Percentiles rank a stretch among this genome's conserved stretches.
Evolutionary conservation across 495 filamentous ascomycete genomes (phyloP).

Genomic region (Glarea lozoyensis): DNA sequence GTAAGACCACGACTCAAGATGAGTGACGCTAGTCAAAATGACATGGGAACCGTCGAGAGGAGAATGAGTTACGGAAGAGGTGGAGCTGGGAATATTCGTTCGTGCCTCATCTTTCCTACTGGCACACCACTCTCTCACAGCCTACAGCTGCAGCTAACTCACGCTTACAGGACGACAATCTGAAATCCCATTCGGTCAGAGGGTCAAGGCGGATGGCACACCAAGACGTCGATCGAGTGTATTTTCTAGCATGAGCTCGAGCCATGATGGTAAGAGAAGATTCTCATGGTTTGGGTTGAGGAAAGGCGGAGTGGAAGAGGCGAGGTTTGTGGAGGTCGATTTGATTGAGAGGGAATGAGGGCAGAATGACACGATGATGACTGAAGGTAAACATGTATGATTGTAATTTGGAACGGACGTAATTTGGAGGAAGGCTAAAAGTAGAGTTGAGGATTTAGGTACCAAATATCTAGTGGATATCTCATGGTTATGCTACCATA

Average conservation of each 20-base stretch:
- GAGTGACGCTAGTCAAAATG: neutral
- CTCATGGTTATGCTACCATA: too few relatives aligned
- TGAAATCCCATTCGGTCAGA: constrained; percentile 13
- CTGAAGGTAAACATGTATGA: too few relatives aligned
- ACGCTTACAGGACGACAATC: constrained; percentile 15
- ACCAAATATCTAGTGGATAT: too few relatives aligned
- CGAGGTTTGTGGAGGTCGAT: too few relatives aligned
- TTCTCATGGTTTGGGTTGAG: neutral
- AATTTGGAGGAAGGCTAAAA: too few relatives aligned
- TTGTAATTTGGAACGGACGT: too few relatives aligned
- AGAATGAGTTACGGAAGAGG: constrained; percentile 21
- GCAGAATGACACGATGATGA: too few relatives aligned
- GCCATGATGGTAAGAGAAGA: neutral
- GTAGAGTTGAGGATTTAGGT: too few relatives aligned
- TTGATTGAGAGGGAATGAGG: too few relatives aligned
- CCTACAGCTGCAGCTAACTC: neutral
- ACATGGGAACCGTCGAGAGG: constrained; percentile 1
- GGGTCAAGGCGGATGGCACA: constrained; percentile 12
- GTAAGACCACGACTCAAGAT: neutral
- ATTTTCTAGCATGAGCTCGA: constrained; percentile 4
- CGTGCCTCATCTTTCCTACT: too few relatives aligned
- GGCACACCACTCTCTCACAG: neutral
- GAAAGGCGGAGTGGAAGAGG: too few relatives aligned
- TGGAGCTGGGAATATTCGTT: constrained; percentile 21
- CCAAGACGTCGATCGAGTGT: constrained; percentile 9